Base-by-base conservation (phyloP, 1,139 yeast genomes). In the Blastobotrys aristatus region DNA sequence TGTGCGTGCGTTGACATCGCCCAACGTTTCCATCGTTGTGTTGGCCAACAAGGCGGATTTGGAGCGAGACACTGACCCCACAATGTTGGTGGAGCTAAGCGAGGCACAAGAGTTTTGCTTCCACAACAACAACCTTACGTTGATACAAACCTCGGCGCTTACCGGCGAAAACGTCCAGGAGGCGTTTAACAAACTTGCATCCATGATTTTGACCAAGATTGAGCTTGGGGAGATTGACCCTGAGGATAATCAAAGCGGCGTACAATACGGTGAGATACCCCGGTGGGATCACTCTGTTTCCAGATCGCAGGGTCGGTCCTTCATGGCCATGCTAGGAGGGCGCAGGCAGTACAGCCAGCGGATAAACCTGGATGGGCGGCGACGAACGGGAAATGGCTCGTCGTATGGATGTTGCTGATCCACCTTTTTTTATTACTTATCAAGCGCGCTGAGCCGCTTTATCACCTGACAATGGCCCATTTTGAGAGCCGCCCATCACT, bases 111-210 rank as follows among this genome's bases (percentile, higher is more conserved):
- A 62, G 43, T 63, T 70, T 50, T 62, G 69, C 44, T 50, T 54
- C 37, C 53, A 56, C 51, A 44, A 66, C 44, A 58, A 61, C 29
- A 61, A 63, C 32, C 59, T 72, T 17, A 69, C 72, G 32, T 61
- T 69, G 36, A 53, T 72, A 11, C 56, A 61, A 27, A 60, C 71
- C 5, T 70, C 84, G 20, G 82, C 87, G 1, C 65, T 77, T 44
- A 72, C 80, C 0, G 84, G 84, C 11, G 76, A 74, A 51, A 81
- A 82, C 18, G 79, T 82, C 14, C 78, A 76, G 53, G 81, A 77
- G 51, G 76, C 81, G 10, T 82, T 82, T 57, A 76, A 74, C 51
- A 69, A 62, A 29, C 48, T 73, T 20, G 65, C 73, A 0, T 61
- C 62, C 17, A 68, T 67, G 59, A 68, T 73, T 11, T 56, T 73